phyloP scores from a whole-genome alignment of 345 rosid species.

The Linum tenue region DNA sequence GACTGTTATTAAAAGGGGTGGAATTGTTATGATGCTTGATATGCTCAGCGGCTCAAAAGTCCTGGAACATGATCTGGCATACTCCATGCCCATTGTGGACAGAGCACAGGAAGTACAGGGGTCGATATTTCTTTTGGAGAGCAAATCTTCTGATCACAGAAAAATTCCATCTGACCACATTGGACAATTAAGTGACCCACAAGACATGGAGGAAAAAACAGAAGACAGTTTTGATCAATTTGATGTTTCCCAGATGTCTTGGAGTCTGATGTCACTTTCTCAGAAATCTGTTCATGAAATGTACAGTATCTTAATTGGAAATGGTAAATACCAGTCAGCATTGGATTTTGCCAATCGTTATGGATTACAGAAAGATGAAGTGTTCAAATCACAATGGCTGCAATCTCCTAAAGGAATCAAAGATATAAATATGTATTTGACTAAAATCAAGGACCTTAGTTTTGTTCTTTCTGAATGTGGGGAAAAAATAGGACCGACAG shows the following conservation, averaged over 20 bases:
- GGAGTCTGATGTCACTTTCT: conserved; percentile 71
- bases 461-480: conserved; percentile 73
- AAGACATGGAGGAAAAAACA: conserved; percentile 18
- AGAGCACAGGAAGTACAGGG: conserved; percentile 47
- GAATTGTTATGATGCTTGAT: conserved; percentile 49
- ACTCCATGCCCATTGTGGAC: conserved; percentile 59
- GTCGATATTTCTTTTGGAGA: conserved; percentile 57
- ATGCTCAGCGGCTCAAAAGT: conserved; percentile 38
- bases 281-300: conserved; percentile 76
- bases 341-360: conserved; percentile 64
- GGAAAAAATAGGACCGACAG: conserved; percentile 68
- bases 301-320: conserved; percentile 58
- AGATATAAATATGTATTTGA: conserved; percentile 50
- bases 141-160: conserved; percentile 27
- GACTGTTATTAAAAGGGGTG: conserved; percentile 47
- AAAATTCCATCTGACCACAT: conserved; percentile 19
- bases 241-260: conserved; percentile 33
- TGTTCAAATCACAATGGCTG: conserved; percentile 76
- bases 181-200: conserved; percentile 24
- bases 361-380: conserved; percentile 76
- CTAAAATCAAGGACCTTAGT: conserved; percentile 56
- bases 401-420: conserved; percentile 46
- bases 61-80: conserved; percentile 41
- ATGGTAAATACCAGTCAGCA: conserved; percentile 55
- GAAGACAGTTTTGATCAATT: conserved; percentile 18